Evolutionary conservation across 2,329 filamentous ascomycete genomes (phyloP), one percentile per base, ranked within the genome.

Genomic region (Paecilomyces formosus): DNA sequence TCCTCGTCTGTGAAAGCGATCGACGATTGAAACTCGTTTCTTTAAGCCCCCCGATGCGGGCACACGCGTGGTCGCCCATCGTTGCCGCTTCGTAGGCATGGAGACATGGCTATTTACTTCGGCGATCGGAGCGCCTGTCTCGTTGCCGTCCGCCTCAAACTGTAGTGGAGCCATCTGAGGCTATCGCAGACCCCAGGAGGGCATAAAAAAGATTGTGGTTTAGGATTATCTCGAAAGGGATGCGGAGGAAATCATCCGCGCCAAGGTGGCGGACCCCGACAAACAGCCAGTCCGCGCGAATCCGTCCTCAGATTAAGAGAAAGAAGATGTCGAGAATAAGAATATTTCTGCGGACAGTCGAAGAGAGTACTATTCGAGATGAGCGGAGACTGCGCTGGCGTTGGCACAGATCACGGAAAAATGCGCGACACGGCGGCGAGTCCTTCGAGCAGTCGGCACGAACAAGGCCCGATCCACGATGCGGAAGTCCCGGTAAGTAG

Each of bases 21-120:
- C 87, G 68, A 94, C 85, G 63, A 97, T 87, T 53, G 90, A 94
- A 59, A 87, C 79, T 62, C 94, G 87, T 81, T 97, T 97, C 72
- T 84, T 82, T 65, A 82, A 81, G 63, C 88, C 90, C 71, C 87
- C 89, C 70, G 86, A 84, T 67, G 89, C 85, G 13, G 87, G 86
- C 74, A 89, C 85, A 72, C 91, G 90, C 69, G 92, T 90, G n/a
- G 94, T 97, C 18, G 94, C 93, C 94, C 94, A 97, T 85, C 94
- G 84, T 74, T 94, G 87, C 70, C 92, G 84, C 72, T 93, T 91
- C 22, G 87, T 88, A 8, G 84, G 81, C 62, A 82, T 83, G 51
- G 83, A 82, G 60, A 82, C 76, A 66, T 84, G 79, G 65, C 76
- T 81, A 57, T 30, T 26, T 52, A 65, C 63, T 60, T 70, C 68